Percentiles rank a stretch among this genome's conserved stretches.
Conservation (phyloP, 2,329 filamentous ascomycete species). For the Sporothrix protearum region DNA sequence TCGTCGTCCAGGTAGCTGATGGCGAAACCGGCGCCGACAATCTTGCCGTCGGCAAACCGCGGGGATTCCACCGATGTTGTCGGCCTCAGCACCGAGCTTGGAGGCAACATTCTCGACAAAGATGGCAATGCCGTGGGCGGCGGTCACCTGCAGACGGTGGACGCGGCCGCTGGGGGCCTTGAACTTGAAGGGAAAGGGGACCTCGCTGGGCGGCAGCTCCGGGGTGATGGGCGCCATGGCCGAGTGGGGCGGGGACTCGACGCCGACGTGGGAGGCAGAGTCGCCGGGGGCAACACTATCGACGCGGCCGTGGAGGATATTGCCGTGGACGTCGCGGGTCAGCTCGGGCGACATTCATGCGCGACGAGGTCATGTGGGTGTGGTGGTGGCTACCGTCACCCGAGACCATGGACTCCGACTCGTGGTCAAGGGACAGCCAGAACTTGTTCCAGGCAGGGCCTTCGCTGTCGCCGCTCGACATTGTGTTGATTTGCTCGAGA, state of each 20-base stretch:
- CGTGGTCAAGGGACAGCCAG: constrained; percentile 92
- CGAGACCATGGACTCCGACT: constrained; percentile 94
- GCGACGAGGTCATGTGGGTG: constrained; percentile 62
- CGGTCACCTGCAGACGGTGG: constrained; percentile 81
- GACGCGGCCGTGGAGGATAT: constrained; percentile 40
- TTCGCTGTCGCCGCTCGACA: constrained; percentile 82
- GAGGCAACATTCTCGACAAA: constrained; percentile 73
- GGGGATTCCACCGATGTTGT: constrained; percentile 77
- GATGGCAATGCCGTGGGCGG: constrained; percentile 73
- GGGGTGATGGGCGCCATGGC: constrained; percentile 44
- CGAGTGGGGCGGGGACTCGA: constrained; percentile 71
- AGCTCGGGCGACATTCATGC: constrained; percentile 73
- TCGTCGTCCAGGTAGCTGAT: constrained; percentile 96
- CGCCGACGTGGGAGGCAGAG: constrained; percentile 87
- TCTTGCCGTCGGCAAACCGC: constrained; percentile 73
- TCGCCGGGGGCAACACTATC: constrained; percentile 91
- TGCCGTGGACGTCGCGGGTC: constrained; percentile 60
- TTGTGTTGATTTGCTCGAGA: constrained; percentile 94
- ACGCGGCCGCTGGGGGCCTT: constrained; percentile 94
- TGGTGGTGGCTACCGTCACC: constrained; percentile 78
- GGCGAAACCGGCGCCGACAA: constrained; percentile 77
- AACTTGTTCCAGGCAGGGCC: constrained; percentile 99
- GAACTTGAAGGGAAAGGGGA: constrained; percentile 97
- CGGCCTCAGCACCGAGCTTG: constrained; percentile 80
- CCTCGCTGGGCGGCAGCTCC: constrained; percentile 62